Evolutionary conservation across 2,329 filamentous ascomycete species (phyloP).

Genomic region (Fusarium sp.): DNA sequence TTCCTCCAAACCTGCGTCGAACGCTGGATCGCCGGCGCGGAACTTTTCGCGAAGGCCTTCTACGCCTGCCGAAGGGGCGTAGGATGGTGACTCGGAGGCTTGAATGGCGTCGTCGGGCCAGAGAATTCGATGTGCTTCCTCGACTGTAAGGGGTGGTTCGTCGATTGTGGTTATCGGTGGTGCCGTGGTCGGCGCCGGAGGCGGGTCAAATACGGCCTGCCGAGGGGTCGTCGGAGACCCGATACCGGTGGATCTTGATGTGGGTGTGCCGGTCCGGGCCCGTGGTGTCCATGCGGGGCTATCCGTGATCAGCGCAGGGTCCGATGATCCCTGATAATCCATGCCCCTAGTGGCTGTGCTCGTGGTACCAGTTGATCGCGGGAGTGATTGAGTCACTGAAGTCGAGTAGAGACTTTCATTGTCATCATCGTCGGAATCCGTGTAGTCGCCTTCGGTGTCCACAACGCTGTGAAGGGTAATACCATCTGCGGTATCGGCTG

Average conservation of each 20-base stretch:
- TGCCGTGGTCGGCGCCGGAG: background rate
- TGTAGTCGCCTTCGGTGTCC: slow-evolving; percentile 46
- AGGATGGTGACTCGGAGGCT: slow-evolving; percentile 23
- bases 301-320: slow-evolving; percentile 31
- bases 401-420: slow-evolving; percentile 41
- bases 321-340: slow-evolving; percentile 30
- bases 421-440: slow-evolving; percentile 45
- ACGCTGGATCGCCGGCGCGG: slow-evolving; percentile 52
- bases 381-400: slow-evolving; percentile 31
- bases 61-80: slow-evolving; percentile 23
- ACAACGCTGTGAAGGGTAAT: slow-evolving; percentile 50
- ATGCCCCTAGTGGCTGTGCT: slow-evolving; percentile 25
- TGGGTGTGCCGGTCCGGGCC: slow-evolving; percentile 37
- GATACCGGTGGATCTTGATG: slow-evolving; percentile 33
- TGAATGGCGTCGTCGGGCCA: slow-evolving; percentile 53
- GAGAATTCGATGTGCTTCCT: slow-evolving; percentile 56
- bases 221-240: slow-evolving; percentile 40
- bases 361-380: slow-evolving; percentile 27
- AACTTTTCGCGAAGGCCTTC: slow-evolving; percentile 58
- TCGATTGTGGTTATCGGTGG: slow-evolving; percentile 38
- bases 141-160: slow-evolving; percentile 55
- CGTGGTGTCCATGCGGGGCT: slow-evolving; percentile 39
- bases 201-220: slow-evolving; percentile 28
- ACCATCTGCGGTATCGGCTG: slow-evolving; percentile 47
- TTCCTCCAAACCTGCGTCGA: slow-evolving; percentile 52